These are phyloP conservation scores for Mortierella sp. DNA, from an alignment of 371 early-diverging fungal genomes.

Conservation along the genomic window DNA sequence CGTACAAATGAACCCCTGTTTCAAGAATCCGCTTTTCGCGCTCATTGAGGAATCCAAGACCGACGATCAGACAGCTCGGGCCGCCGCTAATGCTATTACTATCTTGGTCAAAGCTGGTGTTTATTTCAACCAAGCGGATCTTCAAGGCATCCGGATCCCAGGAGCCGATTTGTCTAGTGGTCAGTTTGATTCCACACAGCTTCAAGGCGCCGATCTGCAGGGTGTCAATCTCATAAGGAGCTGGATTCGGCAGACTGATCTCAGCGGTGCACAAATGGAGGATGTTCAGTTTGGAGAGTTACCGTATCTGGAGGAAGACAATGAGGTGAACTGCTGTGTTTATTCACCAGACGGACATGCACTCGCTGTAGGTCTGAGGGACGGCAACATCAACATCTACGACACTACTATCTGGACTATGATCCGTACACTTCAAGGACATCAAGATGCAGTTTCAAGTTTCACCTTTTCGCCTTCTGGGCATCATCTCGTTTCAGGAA, in stretches of 20 bases:
- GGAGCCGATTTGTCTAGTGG: constrained; percentile 3
- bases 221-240: too few species aligned
- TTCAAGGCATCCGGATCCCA: constrained; percentile 14
- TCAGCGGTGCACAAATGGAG: background rate
- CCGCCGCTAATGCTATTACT: constrained; percentile 18
- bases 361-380: background rate
- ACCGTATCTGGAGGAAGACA: background rate
- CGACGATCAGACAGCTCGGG: background rate
- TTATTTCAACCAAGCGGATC: constrained; percentile 7
- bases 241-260: background rate
- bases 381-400: background rate
- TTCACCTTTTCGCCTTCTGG: background rate
- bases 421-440: background rate
- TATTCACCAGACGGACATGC: background rate
- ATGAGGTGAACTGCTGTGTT: background rate
- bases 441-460: background rate
- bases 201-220: constrained; percentile 14
- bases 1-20: background rate
- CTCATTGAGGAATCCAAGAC: constrained; percentile 3
- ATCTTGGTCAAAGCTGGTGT: constrained; percentile 18
- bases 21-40: constrained; percentile 9
- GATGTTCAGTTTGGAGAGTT: constrained; percentile 9
- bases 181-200: constrained; percentile 10
- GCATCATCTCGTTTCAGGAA: background rate
- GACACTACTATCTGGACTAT: background rate